Percentiles rank a stretch among this genome's conserved stretches.
phyloP scores from a whole-genome alignment of 2,329 filamentous ascomycete species.

The Xylariaceae sp. region DNA sequence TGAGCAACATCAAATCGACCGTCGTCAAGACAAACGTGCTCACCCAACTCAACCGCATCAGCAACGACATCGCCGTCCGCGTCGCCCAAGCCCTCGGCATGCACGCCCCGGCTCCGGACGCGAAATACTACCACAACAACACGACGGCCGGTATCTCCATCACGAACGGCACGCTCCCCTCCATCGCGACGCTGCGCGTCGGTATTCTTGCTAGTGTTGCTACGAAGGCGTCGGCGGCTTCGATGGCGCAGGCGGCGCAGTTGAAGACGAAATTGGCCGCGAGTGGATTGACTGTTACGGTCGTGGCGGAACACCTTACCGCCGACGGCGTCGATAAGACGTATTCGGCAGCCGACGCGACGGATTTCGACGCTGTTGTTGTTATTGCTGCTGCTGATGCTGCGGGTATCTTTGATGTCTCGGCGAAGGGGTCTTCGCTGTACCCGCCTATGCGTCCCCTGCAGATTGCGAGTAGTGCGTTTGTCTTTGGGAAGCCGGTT shows the following conservation, averaged over 20 bases:
- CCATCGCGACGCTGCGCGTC: slow-evolving; percentile 58
- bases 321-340: slow-evolving; percentile 52
- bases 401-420: slow-evolving; percentile 42
- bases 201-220: slow-evolving; percentile 51
- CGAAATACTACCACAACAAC: slow-evolving; percentile 62
- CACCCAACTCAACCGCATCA: slow-evolving; percentile 62
- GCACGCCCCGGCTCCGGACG: slow-evolving; percentile 52
- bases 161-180: slow-evolving; percentile 52
- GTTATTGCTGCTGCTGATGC: slow-evolving; percentile 48
- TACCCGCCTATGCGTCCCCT: slow-evolving; percentile 59
- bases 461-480: slow-evolving; percentile 59
- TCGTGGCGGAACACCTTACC: slow-evolving; percentile 55
- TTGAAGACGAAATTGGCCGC: slow-evolving; percentile 46
- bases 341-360: slow-evolving; percentile 60
- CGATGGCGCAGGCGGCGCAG: slow-evolving; percentile 41
- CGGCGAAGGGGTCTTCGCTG: slow-evolving; percentile 42
- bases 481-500: slow-evolving; percentile 66
- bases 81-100: slow-evolving; percentile 60
- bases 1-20: slow-evolving; percentile 51
- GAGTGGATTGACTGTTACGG: slow-evolving; percentile 50
- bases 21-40: slow-evolving; percentile 61
- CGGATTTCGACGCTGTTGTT: slow-evolving; percentile 58
- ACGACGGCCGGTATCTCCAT: slow-evolving; percentile 56
- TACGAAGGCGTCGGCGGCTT: slow-evolving; percentile 30
- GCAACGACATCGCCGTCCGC: slow-evolving; percentile 60